Evolutionary conservation across 345 rosid species (phyloP), one percentile per base, ranked within the genome.

Genomic region (Arabis alpina): DNA sequence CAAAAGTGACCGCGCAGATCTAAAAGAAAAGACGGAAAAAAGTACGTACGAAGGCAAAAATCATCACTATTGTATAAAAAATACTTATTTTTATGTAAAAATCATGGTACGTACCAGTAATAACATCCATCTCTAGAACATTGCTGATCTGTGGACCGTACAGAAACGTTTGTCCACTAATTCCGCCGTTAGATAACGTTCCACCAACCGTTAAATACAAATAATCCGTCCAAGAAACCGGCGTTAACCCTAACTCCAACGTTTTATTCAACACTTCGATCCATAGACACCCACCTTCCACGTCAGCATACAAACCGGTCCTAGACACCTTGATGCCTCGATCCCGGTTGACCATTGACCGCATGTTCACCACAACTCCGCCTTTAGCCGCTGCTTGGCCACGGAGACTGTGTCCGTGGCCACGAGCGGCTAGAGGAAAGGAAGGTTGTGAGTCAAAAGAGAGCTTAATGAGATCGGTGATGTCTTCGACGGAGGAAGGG

Each of bases 91-190:
- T 64, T 48, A 47, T 19, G 8, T 5, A 8, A 67, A 4, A 2
- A 13, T 14, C 13, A 25, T 54, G 39, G 42, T 69, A 51, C 75
- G n/a, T 86, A 94, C 99, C 99, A 9, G 95, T 94, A 13, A 94
- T 56, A 62, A 94, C 92, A 72, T 94, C 99, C 81, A 94, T 28
- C 84, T 91, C 96, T 14, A 74, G 66, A 48, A 88, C 98, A 63
- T 94, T 94, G 78, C 81, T 85, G 80, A 94, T 89, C 77, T 91
- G 99, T 40, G 99, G 99, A 61, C 99, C 98, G 28, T 77, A 79
- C 6, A 89, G 90, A 75, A 89, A 94, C 23, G 86, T 80, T 47
- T 89, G 96, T 19, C 99, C 99, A 51, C 99, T 82, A 4, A 94
- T 91, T 54, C 99, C 99, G 3, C 87, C 98, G 51, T 91, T 91